Conservation (phyloP, 179 eudicot species). For the Carnegiea gigantea region DNA sequence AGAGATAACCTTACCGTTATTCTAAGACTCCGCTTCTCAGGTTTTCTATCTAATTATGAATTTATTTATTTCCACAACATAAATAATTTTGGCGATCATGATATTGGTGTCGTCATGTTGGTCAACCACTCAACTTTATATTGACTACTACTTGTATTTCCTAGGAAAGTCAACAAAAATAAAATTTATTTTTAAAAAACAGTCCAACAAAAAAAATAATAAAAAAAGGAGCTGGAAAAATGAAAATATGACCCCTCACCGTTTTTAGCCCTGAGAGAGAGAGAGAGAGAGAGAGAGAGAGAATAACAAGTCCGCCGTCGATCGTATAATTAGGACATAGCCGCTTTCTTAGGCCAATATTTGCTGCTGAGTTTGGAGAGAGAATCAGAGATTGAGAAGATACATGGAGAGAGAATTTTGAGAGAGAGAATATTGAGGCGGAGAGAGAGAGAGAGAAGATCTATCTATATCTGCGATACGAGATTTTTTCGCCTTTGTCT, state of each 20-base stretch:
- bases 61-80: background rate
- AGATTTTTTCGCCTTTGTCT: constrained; percentile 34
- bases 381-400: background rate
- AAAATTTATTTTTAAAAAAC: background rate
- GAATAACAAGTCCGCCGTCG: constrained; percentile 20
- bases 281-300: background rate
- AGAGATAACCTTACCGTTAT: too few relatives aligned
- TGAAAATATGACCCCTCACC: background rate
- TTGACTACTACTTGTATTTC: background rate
- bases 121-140: background rate
- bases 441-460: constrained; percentile 16
- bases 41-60: too few relatives aligned
- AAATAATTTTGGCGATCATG: too few relatives aligned
- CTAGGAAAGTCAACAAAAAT: background rate
- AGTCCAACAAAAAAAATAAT: background rate
- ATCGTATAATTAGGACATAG: constrained; percentile 22
- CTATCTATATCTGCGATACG: constrained; percentile 34
- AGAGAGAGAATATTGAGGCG: constrained; percentile 3
- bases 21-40: too few relatives aligned
- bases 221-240: background rate
- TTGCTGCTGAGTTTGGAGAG: constrained; percentile 11
- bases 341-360: constrained; percentile 14
- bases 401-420: background rate
- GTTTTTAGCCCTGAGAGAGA: constrained; percentile 6
- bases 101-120: background rate